Evolutionary conservation across 2,329 filamentous ascomycete genomes (phyloP), one percentile per base, ranked within the genome.

Genomic region (Phaeosphaeriaceae sp.): DNA sequence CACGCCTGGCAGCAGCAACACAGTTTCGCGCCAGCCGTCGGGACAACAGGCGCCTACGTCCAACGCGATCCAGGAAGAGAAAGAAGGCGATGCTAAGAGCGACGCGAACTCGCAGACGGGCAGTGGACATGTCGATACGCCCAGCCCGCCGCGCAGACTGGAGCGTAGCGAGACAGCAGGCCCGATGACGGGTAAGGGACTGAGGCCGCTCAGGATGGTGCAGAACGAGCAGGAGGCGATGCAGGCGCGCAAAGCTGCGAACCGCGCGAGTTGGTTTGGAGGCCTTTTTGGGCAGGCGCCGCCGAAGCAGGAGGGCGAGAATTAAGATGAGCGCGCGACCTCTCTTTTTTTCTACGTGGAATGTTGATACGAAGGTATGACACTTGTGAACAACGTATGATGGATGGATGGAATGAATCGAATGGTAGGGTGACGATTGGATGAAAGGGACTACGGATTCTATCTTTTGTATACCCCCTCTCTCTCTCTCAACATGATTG

Each of bases 191-290:
- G 82, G 82, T 42, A 82, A 89, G 71, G 95, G 95, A 78, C 88
- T 96, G 57, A 86, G 93, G 36, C 94, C 94, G 7, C 81, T 99
- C 64, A 86, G 94, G 17, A 84, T 99, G 27, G 93, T 98, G 48
- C 91, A 95, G 78, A 92, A 96, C 56, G 79, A 81, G 20, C 76
- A 77, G 22, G 72, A 76, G 44, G 73, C 72, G 2, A 72, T 71
- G 46, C 69, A 72, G 53, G 78, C 76, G 7, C 70, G 75, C 54
- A 82, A 81, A 58, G 75, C 75, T 36, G 79, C 76, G 13, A 83
- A 83, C 59, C 66, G 82, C 20, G 74, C 68, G 11, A 81, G 78
- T 57, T 83, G 82, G 81, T 80, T 83, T 24, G 68, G 71, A 7
- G 80, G 80, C 3, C 80, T 80, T 67, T 82, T 83, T 65, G 69